Base-by-base conservation (phyloP, 345 rosid species). In the Anastatica hierochuntica region DNA sequence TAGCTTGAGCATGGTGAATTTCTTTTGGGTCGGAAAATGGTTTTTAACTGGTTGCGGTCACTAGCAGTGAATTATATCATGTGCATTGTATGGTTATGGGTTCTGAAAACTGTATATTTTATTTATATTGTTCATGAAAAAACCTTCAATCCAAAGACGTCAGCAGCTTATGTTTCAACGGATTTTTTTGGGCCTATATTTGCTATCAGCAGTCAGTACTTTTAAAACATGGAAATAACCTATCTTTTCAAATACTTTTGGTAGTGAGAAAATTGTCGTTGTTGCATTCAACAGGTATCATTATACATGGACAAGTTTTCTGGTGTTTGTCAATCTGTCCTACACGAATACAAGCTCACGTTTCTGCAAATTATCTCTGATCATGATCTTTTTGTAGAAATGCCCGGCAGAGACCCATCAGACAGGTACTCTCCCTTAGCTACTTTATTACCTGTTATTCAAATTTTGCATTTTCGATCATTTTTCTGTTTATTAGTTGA, bases 341-440 rank as follows among this genome's bases (percentile, higher is more conserved):
- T 92, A 67, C 98, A 92, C 66, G 98, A 92, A 23, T 92, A 95
- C 79, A 92, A 92, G 81, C 94, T 92, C 27, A 83, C 94, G 40
- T 88, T 85, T 78, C 65, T 92, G 76, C 98, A 88, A 81, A 85
- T 92, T 65, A 60, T 88, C 64, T 88, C 94, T 20, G 98, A 92
- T 74, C 98, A 92, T 67, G 98, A 92, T 70, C 96, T 92, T 73
- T 92, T 79, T 65, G 98, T 88, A 47, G 98, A 92, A 81, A 88
- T 92, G 98, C 98, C 98, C 2, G 98, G 98, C 53, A 83, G 95
- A 75, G 96, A 92, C 72, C 97, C 98, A 71, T 92, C 98, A 43
- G 98, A 92, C 63, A 81, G 98, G 98, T 92, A 70, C 45, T 42
- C 37, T 21, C 17, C 60, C 50, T 2, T 37, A 7, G 54, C 35